Percentiles rank a stretch among this genome's conserved stretches.
Conservation (phyloP, 768 basidiomycete genomes). For the Mycena vulgaris region DNA sequence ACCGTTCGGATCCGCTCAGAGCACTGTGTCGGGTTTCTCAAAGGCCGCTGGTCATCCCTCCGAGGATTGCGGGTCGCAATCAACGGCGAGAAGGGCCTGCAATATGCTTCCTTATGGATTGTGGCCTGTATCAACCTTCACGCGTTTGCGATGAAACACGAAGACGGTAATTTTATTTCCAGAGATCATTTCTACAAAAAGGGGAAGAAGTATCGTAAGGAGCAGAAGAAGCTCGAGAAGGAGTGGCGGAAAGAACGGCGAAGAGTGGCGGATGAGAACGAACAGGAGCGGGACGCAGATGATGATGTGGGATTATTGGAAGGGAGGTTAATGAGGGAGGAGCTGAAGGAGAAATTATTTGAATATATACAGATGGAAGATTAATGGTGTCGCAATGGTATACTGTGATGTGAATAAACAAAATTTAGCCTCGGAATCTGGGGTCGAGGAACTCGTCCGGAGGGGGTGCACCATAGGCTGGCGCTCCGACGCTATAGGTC, state of each 20-base stretch:
- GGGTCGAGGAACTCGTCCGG: neutral
- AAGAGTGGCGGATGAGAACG: neutral
- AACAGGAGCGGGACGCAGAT: neutral
- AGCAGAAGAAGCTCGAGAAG: neutral
- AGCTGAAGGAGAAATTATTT: neutral
- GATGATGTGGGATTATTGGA: conserved; percentile 1
- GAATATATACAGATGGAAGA: neutral
- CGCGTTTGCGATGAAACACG: conserved; percentile 46
- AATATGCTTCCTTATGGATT: conserved; percentile 47
- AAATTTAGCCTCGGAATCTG: neutral
- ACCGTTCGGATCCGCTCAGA: conserved; percentile 46
- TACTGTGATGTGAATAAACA: neutral
- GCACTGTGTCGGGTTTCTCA: conserved; percentile 49
- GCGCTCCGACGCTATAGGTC: neutral
- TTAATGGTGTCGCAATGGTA: neutral
- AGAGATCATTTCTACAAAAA: conserved; percentile 1
- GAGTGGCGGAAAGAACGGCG: neutral
- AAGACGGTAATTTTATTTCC: conserved; percentile 3
- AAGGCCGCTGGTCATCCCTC: conserved; percentile 48
- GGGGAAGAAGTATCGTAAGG: neutral
- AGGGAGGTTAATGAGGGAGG: neutral
- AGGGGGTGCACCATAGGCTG: conserved; percentile 1
- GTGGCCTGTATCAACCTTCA: conserved; percentile 50
- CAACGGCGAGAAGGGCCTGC: conserved; percentile 29
- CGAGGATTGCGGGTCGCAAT: conserved; percentile 44